Base-by-base conservation (phyloP, 805 yeast genomes). In the Candida maesae region DNA sequence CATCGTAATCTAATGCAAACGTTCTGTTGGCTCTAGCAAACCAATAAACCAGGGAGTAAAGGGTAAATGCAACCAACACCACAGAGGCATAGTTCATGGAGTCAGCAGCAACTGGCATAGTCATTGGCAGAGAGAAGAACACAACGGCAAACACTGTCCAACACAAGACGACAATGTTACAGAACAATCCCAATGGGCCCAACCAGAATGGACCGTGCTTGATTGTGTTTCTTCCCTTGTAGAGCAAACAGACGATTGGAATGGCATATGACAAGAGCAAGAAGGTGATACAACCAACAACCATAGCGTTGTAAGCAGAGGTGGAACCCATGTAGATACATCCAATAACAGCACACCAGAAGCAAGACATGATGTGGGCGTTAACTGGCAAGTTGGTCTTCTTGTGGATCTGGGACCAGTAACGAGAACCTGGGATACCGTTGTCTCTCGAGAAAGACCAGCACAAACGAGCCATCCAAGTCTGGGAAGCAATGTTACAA, bases 391-490 rank as follows among this genome's bases (percentile, higher is more conserved):
- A 68, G 17, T 73, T 76, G 6, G 74, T 59, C 33, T 56, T 64
- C 15, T 65, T 50, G 49, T 76, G 65, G 36, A 82, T 70, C 42
- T 60, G 51, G 5, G 74, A 56, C 74, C 79, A 73, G 47, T 67
- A 73, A 34, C 61, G 64, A 14, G 78, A 75, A 21, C 73, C 74
- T 28, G 80, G 79, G 42, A 78, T 61, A 27, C 83, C 84, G 35
- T 77, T 71, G 53, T 81, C 86, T 60, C 85, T 68, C 4, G 85
- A 70, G 52, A 81, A 77, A 7, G 85, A 77, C 84, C 85, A 82
- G 46, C 80, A 67, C 36, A 79, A 66, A 50, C 88, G 68, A 18
- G 83, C 78, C 54, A 77, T 81, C 84, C 85, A 79, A 10, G 86
- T 78, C 48, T 77, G 80, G 14, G 78, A 73, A 7, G 81, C 72